Base-by-base conservation (phyloP, 306 rosid species). In the Luffa acutangula region DNA sequence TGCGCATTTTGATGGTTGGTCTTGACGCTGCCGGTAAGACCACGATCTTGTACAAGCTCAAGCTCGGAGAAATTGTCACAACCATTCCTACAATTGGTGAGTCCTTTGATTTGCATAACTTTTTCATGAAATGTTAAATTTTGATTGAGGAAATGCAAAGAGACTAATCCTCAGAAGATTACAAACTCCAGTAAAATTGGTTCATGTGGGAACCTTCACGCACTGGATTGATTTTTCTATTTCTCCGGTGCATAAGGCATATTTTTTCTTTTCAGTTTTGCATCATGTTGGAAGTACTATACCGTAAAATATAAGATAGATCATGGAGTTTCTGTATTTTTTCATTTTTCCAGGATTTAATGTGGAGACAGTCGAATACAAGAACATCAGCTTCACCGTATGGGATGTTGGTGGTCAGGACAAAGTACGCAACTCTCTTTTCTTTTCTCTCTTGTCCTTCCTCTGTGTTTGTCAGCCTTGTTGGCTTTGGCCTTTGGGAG, bases 391-490 rank as follows among this genome's bases (percentile, higher is more conserved):
- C 88, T 90, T 90, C 86, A 90, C 91, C 4, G 94, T 90, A 75
- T 90, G 94, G 94, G 94, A 90, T 82, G 94, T 90, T 62, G 94
- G 94, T 10, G 94, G 94, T 81, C 92, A 90, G 80, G 94, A 90
- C 89, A 90, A 90, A 90, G 93, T 86, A 86, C 49, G 58, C 9
- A 41, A 37, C 39, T 82, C 58, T 13, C 59, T 64, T 2, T 4
- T 64, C 45, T 64, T 46, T 77, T 12, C 39, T 37, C 13, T 3
- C 53, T 42, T 59, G 57, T 77, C 46, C 7, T 53, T 52, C 46
- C 4, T 75, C 31, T 52, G 56, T 48, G 59, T 25, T 46, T 25
- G 39, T 46, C 59, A 45, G 10, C 18, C 17, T 73, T 48, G 59
- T 41, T 66, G 51, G 52, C 52, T 67, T 64, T 42, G 36, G 75